These are phyloP conservation scores for Platismatia glauca DNA, from an alignment of 495 filamentous ascomycete genomes.

Conservation along the genomic window DNA sequence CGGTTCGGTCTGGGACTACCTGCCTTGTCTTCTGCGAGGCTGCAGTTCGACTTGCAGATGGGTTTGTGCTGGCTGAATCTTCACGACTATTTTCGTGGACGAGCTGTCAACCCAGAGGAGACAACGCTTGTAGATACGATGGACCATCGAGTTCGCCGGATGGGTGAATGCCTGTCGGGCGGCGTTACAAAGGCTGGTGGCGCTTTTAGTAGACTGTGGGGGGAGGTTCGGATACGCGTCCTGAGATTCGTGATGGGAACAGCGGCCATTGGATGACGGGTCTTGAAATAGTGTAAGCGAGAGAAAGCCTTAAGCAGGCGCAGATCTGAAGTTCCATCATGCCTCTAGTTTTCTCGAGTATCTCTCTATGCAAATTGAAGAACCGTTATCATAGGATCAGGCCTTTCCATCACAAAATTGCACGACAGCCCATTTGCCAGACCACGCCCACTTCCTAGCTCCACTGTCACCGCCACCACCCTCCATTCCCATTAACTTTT, in stretches of 20 bases:
- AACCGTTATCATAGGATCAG: background rate
- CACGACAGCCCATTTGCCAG: slow-evolving; percentile 91
- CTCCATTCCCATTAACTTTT: slow-evolving; percentile 58
- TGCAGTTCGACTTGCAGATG: background rate
- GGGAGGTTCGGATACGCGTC: too few relatives aligned
- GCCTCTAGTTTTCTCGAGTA: background rate
- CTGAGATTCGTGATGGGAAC: too few relatives aligned
- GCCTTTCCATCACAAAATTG: slow-evolving; percentile 71
- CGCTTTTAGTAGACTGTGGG: too few relatives aligned
- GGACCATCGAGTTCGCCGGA: background rate
- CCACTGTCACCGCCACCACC: slow-evolving; percentile 60
- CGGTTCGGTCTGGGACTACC: background rate
- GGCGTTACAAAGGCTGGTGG: too few relatives aligned
- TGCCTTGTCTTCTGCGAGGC: background rate
- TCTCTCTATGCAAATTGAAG: background rate
- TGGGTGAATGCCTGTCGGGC: background rate
- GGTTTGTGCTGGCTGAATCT: background rate
- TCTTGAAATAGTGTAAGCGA: too few relatives aligned
- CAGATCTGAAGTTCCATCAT: background rate
- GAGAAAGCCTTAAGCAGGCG: too few relatives aligned
- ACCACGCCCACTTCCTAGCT: slow-evolving; percentile 90
- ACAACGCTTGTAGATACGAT: background rate
- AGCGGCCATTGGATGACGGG: too few relatives aligned
- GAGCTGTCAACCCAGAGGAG: background rate
- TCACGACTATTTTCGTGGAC: background rate